phyloP scores from a whole-genome alignment of 495 filamentous ascomycete genomes.

The Articulospora tetracladia region DNA sequence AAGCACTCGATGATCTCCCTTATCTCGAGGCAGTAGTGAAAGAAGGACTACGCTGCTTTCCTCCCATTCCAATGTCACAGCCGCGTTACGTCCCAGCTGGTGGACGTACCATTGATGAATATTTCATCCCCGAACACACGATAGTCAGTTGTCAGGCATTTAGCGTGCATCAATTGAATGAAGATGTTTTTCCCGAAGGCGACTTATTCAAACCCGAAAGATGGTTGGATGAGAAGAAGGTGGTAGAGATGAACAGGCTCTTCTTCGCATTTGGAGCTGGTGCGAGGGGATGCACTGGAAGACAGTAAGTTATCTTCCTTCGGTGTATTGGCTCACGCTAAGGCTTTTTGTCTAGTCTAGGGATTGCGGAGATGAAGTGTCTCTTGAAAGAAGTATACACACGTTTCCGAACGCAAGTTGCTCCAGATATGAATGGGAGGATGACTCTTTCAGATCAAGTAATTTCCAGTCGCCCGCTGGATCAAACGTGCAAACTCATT shows the following conservation, averaged over 20 bases:
- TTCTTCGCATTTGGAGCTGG: slow-evolving; percentile 48
- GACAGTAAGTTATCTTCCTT: slow-evolving; percentile 40
- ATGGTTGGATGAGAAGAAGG: slow-evolving; percentile 53
- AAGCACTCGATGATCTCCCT: slow-evolving; percentile 44
- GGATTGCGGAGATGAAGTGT: slow-evolving; percentile 63
- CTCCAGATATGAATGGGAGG: slow-evolving; percentile 19
- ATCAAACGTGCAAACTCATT: slow-evolving; percentile 22
- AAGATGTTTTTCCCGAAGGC: slow-evolving; percentile 46
- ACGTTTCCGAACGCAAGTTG: slow-evolving; percentile 40
- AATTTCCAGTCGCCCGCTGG: slow-evolving; percentile 22
- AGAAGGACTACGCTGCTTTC: slow-evolving; percentile 55
- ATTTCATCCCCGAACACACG: slow-evolving; percentile 41
- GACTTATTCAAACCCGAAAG: slow-evolving; percentile 57
- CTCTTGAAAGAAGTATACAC: slow-evolving; percentile 56
- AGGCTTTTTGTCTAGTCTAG: slow-evolving; percentile 40
- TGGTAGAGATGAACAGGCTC: slow-evolving; percentile 40
- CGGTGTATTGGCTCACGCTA: neutral
- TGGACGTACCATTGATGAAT: slow-evolving; percentile 44
- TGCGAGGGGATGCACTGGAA: slow-evolving; percentile 53
- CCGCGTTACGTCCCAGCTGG: slow-evolving; percentile 55
- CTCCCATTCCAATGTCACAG: slow-evolving; percentile 64
- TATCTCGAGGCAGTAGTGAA: slow-evolving; percentile 61
- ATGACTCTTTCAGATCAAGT: slow-evolving; percentile 22
- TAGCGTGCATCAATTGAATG: slow-evolving; percentile 48
- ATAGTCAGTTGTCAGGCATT: slow-evolving; percentile 53